These are phyloP conservation scores for Auricularia auricula-judae DNA, from an alignment of 768 basidiomycete genomes.

Conservation along the genomic window DNA sequence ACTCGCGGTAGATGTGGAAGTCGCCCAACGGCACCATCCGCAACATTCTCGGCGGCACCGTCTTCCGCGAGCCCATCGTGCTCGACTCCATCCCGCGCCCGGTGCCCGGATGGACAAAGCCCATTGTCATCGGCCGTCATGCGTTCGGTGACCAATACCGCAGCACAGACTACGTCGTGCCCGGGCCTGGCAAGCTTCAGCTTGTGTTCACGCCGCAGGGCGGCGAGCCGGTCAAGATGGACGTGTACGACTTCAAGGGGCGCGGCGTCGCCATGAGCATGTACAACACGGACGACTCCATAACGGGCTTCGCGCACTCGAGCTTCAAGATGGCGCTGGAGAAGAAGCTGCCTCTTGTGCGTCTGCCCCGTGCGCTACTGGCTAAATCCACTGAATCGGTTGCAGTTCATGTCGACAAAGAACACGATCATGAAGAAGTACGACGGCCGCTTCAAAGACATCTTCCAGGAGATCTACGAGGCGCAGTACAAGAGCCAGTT, in stretches of 20 bases:
- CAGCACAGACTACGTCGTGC: constrained; percentile 85
- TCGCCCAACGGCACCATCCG: constrained; percentile 98
- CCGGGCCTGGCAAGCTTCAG: constrained; percentile 88
- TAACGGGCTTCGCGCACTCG: constrained; percentile 90
- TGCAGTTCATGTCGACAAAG: constrained; percentile 92
- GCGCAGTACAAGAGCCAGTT: constrained; percentile 63
- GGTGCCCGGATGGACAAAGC: constrained; percentile 93
- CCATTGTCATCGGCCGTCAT: constrained; percentile 93
- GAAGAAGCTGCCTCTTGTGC: constrained; percentile 32
- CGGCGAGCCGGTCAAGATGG: constrained; percentile 52
- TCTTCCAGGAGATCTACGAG: constrained; percentile 95
- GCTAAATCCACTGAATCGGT: neutral
- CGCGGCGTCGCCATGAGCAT: constrained; percentile 90
- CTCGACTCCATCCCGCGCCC: constrained; percentile 83
- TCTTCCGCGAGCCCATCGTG: constrained; percentile 98
- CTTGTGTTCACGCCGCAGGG: constrained; percentile 78
- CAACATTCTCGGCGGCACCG: constrained; percentile 95
- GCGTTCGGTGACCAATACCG: constrained; percentile 97
- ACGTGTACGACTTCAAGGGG: constrained; percentile 92
- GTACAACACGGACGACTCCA: constrained; percentile 96
- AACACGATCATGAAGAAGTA: constrained; percentile 97
- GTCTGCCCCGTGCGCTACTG: neutral
- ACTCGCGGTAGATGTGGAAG: constrained; percentile 71
- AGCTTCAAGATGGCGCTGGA: constrained; percentile 91
- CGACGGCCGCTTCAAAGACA: constrained; percentile 98